Base-by-base conservation (phyloP, 2,329 filamentous ascomycete genomes). In the Monilinia fructigena region DNA sequence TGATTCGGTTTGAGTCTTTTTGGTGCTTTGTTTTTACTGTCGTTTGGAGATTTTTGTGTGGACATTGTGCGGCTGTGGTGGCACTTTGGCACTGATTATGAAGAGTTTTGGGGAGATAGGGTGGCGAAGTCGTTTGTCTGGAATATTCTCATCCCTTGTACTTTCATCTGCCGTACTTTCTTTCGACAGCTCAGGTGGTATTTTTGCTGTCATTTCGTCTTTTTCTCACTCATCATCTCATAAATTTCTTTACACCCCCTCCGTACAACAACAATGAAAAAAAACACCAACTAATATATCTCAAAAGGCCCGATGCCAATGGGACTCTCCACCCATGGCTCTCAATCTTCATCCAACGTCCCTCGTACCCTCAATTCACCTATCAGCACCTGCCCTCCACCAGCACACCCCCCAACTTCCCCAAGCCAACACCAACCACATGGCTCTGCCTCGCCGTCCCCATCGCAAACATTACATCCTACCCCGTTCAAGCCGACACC, bases 361-460 rank as follows among this genome's bases (percentile, higher is more conserved):
- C 28, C 50, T 65, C 55, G 7, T 66, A 23, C 47, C 47, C 12
- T 20, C 26, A 26, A 7, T 42, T 23, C 12, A 0, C 26, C 63
- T 4, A 18, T 23, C 18, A 2, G 7, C 1, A 2, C 10, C 28
- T 11, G 10, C 18, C 3, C 10, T 48, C 52, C 20, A 12, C 26
- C 23, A 4, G 31, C 18, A 63, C 67, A 14, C 72, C 73, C 3
- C 71, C 70, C 16, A 70, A 73, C 58, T 74, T 74, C 63, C 69
- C 69, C 1, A 10, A 58, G 3, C 70, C 70, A 12, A 64, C 69
- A 8, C 70, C 70, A 10, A 65, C 55, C 16, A 69, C 68, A 14
- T 75, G 71, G 70, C 55, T 76, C 47, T 69, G 70, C 0, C 72
- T 76, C 60, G 74, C 73, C 16, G 72, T 71, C n/a, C 74, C 74